phyloP scores from a whole-genome alignment of 345 rosid species.

The Hypericum perforatum region DNA sequence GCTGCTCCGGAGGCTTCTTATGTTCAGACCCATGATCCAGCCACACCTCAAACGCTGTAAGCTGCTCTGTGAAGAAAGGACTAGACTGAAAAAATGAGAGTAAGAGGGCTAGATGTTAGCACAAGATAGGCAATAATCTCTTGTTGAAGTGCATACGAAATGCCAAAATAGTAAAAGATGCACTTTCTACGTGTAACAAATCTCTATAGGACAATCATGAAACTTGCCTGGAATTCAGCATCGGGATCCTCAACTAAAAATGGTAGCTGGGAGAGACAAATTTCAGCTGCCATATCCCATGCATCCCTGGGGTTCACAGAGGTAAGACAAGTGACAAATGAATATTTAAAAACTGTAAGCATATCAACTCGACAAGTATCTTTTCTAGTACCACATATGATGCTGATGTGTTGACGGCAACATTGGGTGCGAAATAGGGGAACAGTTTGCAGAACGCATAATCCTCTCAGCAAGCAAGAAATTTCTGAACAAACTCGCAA shows the following conservation, averaged over 20 bases:
- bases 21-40: constrained; percentile 97
- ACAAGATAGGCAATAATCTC: too few relatives aligned
- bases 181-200: too few relatives aligned
- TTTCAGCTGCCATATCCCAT: constrained; percentile 99
- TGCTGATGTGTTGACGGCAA: constrained; percentile 98
- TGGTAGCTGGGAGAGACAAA: constrained; percentile 97
- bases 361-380: constrained; percentile 7
- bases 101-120: too few relatives aligned
- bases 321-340: constrained; percentile 7
- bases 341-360: constrained; percentile 1
- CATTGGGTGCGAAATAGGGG: constrained; percentile 90
- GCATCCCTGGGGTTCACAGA: constrained; percentile 64
- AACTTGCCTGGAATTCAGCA: constrained; percentile 65
- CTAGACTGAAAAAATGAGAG: constrained; percentile 53
- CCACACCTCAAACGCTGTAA: constrained; percentile 99
- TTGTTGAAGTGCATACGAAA: too few relatives aligned
- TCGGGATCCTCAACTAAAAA: constrained; percentile 68
- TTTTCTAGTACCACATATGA: constrained; percentile 85
- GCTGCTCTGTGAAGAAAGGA: constrained; percentile 89
- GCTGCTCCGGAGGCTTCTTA: constrained; percentile 97
- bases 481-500: constrained; percentile 91
- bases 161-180: too few relatives aligned
- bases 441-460: constrained; percentile 98
- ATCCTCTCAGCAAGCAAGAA: constrained; percentile 98
- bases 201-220: too few relatives aligned